Percentiles rank a stretch among this genome's conserved stretches.
These are phyloP conservation scores for Nemania sp. DNA, from an alignment of 2,329 filamentous ascomycete species.

Conservation along the genomic window DNA sequence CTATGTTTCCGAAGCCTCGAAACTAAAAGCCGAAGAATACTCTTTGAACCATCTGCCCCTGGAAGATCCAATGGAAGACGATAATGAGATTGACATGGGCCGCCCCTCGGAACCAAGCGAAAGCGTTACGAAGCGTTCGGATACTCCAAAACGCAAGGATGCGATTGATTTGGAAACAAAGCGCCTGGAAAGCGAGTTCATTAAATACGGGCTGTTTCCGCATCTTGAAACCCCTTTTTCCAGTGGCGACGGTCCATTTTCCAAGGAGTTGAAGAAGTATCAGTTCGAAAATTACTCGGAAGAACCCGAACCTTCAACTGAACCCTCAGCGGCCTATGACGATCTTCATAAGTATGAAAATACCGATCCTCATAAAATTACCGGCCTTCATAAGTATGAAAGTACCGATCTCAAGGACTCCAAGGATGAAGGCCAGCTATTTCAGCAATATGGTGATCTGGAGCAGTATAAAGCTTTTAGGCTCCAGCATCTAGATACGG, in stretches of 20 bases:
- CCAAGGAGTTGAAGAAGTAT: slow-evolving; percentile 49
- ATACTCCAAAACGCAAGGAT: slow-evolving; percentile 35
- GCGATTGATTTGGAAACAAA: slow-evolving; percentile 17
- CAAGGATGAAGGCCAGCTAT: slow-evolving; percentile 32
- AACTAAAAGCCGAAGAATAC: slow-evolving; percentile 38
- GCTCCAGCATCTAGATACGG: slow-evolving; percentile 43
- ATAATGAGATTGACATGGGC: slow-evolving; percentile 44
- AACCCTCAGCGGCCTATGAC: slow-evolving; percentile 36
- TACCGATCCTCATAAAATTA: too few relatives aligned
- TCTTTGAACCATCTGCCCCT: slow-evolving; percentile 38
- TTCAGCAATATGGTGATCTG: slow-evolving; percentile 46
- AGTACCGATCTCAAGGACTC: slow-evolving; percentile 33
- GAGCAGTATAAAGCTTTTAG: slow-evolving; percentile 44
- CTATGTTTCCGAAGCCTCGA: slow-evolving; percentile 11
- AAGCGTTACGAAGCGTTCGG: slow-evolving; percentile 20
- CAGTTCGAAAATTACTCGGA: slow-evolving; percentile 30
- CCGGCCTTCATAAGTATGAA: slow-evolving; percentile 46
- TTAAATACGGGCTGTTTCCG: slow-evolving; percentile 42
- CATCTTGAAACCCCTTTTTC: too few relatives aligned
- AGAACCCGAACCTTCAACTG: slow-evolving; percentile 8
- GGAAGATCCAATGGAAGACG: slow-evolving; percentile 37
- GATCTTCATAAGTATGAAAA: slow-evolving; percentile 47
- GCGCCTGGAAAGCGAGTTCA: slow-evolving; percentile 42
- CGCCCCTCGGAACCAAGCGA: slow-evolving; percentile 32
- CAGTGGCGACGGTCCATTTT: too few relatives aligned